A percentile compares a stretch with the other conserved stretches of the same genome.
Conservation (phyloP, 352 stramenopile genomes). For the Globisporangium heterothallicum region DNA sequence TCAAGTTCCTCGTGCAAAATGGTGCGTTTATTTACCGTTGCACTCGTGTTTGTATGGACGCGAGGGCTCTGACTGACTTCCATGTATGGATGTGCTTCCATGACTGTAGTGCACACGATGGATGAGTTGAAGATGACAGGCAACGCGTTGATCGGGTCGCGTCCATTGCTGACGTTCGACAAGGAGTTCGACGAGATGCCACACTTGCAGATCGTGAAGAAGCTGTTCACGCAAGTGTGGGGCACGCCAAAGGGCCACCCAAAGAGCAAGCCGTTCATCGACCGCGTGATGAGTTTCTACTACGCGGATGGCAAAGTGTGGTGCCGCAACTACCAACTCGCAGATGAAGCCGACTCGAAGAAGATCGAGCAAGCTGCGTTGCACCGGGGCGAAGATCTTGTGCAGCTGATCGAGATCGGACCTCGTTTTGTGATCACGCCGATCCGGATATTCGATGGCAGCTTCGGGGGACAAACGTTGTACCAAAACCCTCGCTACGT, state of each 20-base stretch:
- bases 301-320: slow-evolving; percentile 94
- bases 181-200: slow-evolving; percentile 85
- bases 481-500: slow-evolving; percentile 98
- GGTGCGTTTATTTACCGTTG: slow-evolving; percentile 24
- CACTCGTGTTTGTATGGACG: slow-evolving; percentile 2
- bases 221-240: slow-evolving; percentile 94
- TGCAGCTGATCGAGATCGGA: slow-evolving; percentile 98
- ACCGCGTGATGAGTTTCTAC: slow-evolving; percentile 98
- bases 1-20: slow-evolving; percentile 98
- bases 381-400: slow-evolving; percentile 84
- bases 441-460: slow-evolving; percentile 98
- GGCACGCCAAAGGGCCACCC: slow-evolving; percentile 97
- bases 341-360: slow-evolving; percentile 87
- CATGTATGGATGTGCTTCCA: neutral
- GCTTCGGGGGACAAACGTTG: slow-evolving; percentile 97
- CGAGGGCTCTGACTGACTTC: neutral
- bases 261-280: slow-evolving; percentile 99
- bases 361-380: slow-evolving; percentile 84
- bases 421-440: slow-evolving; percentile 98
- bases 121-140: slow-evolving; percentile 99
- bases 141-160: slow-evolving; percentile 97
- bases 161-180: slow-evolving; percentile 98
- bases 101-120: slow-evolving; percentile 96
- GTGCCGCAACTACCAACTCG: slow-evolving; percentile 97
- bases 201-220: slow-evolving; percentile 95